Evolutionary conservation across 331 rosid genomes (phyloP), one percentile per base, ranked within the genome.

Genomic region (Quercus lobata): DNA sequence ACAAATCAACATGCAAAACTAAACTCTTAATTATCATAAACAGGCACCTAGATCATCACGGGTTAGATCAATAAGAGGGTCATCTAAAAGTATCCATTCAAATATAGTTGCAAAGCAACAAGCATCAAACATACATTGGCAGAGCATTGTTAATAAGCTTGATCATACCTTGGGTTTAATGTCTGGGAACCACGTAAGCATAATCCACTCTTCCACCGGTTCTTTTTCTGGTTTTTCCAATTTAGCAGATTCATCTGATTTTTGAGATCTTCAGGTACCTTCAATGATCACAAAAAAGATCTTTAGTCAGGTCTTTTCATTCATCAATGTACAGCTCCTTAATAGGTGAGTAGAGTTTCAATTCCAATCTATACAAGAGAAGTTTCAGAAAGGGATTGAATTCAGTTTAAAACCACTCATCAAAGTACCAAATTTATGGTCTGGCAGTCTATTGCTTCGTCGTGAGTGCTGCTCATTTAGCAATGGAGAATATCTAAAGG

Each of bases 391-490:
- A 53, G 30, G 46, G 29, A 69, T 35, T 25, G 41, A 18, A 4
- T 35, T 21, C 18, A 18, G 7, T 79, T 27, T 49, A 27, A n/a
- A 62, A 29, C 61, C 46, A 66, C 77, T 74, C 70, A 63, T 55
- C 17, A 44, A 75, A 57, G 41, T 27, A 53, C 27, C 19, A 76
- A 75, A 30, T 73, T 34, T 68, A 60, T 82, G 73, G 73, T 83
- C 25, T 85, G 19, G 70, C 83, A 93, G 98, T 88, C 85, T 93
- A 81, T 85, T 93, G 88, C 92, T 93, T 75, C 91, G 98, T 14
- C 97, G 98, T 1, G 98, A 93, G 83, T 91, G 98, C 66, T 93
- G 98, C 78, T 93, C 98, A 76, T 93, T 91, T 74, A 89, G 97
- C 90, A 93, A 91, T 76, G 98, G 98, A 82, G 98, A 93, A 80